phyloP scores from a whole-genome alignment of 768 basidiomycete species.

The Kwoniella sp. region DNA sequence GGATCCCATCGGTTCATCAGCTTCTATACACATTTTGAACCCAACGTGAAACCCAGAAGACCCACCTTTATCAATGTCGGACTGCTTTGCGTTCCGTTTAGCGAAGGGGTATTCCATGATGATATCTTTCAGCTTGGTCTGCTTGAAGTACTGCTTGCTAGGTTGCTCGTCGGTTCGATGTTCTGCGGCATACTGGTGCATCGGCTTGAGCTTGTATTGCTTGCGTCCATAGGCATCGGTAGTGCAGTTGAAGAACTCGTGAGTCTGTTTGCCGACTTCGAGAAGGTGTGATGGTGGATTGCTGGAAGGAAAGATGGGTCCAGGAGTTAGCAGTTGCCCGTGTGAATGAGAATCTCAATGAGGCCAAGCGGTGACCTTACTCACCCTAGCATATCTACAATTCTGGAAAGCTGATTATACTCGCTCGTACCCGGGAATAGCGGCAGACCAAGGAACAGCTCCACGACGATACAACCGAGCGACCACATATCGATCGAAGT shows the following conservation, averaged over 20 bases:
- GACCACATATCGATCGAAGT: conserved; percentile 99
- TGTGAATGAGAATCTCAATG: too few species aligned
- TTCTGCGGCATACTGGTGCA: conserved; percentile 94
- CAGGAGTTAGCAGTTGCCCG: not conserved
- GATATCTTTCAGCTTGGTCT: conserved; percentile 88
- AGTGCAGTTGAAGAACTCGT: conserved; percentile 82
- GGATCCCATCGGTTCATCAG: too few species aligned
- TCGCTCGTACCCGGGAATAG: conserved; percentile 98
- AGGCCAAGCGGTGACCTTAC: not conserved
- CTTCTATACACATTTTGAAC: too few species aligned
- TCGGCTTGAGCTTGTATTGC: conserved; percentile 74
- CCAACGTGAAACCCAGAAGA: too few species aligned
- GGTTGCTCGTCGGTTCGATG: conserved; percentile 95
- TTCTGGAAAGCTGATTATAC: conserved; percentile 95
- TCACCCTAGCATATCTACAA: conserved; percentile 97
- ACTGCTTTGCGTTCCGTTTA: conserved; percentile 70
- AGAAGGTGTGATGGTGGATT: conserved; percentile 89
- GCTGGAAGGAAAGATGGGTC: conserved; percentile 57
- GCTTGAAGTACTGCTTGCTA: conserved; percentile 98
- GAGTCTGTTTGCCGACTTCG: conserved; percentile 91
- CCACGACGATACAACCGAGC: conserved; percentile 95
- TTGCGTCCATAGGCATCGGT: conserved; percentile 77
- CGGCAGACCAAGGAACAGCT: conserved; percentile 92
- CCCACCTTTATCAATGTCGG: conserved; percentile 86
- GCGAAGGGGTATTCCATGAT: conserved; percentile 95